A percentile compares a stretch with the other conserved stretches of the same genome.
Evolutionary conservation across 495 filamentous ascomycete genomes (phyloP).

Genomic region (Poronia punctata): DNA sequence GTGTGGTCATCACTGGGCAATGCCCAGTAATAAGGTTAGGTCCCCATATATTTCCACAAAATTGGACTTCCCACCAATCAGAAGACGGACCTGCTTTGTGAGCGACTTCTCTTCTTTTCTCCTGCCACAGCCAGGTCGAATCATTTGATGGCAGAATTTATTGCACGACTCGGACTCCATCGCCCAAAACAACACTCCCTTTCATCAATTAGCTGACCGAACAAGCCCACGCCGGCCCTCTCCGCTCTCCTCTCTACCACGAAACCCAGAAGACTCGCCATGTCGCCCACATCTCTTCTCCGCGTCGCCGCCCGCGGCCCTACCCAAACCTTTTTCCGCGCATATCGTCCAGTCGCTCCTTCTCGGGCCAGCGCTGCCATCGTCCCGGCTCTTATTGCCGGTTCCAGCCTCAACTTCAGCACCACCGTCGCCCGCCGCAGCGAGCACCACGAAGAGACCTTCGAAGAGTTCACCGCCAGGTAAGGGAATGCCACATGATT

Average conservation of each 20-base stretch:
- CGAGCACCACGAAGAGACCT: constrained; percentile 80
- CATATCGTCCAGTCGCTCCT: constrained; percentile 53
- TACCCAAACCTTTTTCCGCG: constrained; percentile 55
- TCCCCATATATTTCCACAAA: background rate
- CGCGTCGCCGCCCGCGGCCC: constrained; percentile 63
- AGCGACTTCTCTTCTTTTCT: constrained; percentile 3
- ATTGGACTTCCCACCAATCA: constrained; percentile 1
- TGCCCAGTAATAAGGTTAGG: background rate
- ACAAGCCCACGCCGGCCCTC: constrained; percentile 1
- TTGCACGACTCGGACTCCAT: constrained; percentile 6
- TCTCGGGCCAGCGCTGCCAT: constrained; percentile 43
- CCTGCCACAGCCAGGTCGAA: constrained; percentile 3
- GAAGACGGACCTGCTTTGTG: background rate
- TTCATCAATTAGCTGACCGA: background rate
- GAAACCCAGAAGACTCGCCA: constrained; percentile 27
- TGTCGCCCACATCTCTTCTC: constrained; percentile 64
- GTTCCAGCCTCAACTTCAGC: constrained; percentile 59
- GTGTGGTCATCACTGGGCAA: too few species aligned
- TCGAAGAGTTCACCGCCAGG: constrained; percentile 98
- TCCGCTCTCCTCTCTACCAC: constrained; percentile 10
- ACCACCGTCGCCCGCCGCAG: constrained; percentile 52
- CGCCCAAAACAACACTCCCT: constrained; percentile 2
- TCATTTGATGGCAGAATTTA: constrained; percentile 11
- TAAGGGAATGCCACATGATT: constrained; percentile 44
- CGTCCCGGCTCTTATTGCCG: constrained; percentile 29